These are phyloP conservation scores for Irpex sp. DNA, from an alignment of 1,284 basidiomycete species.

Conservation along the genomic window DNA sequence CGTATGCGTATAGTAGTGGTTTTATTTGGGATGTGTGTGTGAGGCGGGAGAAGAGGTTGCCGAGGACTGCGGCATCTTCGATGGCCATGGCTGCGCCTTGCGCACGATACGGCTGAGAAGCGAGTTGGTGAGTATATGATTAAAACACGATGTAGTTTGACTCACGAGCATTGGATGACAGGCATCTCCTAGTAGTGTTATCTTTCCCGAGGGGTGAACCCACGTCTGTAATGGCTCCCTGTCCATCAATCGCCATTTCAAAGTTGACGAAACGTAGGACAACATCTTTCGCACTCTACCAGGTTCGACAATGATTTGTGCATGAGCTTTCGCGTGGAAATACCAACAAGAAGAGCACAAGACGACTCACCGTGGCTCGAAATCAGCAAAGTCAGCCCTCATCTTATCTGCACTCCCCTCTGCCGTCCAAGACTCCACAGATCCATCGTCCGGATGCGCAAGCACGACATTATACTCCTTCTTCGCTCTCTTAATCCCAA, in stretches of 20 bases:
- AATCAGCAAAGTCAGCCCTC: slow-evolving; percentile 37
- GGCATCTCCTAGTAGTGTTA: slow-evolving; percentile 36
- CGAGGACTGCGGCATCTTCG: slow-evolving; percentile 60
- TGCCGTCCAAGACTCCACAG: slow-evolving; percentile 40
- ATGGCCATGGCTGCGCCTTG: slow-evolving; percentile 67
- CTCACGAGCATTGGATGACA: slow-evolving; percentile 59
- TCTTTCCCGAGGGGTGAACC: slow-evolving; percentile 31
- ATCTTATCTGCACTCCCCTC: slow-evolving; percentile 39
- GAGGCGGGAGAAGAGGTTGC: slow-evolving; percentile 40
- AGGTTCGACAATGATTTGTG: too few species aligned
- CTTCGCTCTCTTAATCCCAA: slow-evolving; percentile 27
- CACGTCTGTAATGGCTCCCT: slow-evolving; percentile 34
- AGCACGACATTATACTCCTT: slow-evolving; percentile 38
- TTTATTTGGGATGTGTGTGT: slow-evolving; percentile 32
- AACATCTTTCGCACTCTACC: slow-evolving; percentile 33
- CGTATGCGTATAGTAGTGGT: slow-evolving; percentile 44
- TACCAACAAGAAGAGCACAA: neutral
- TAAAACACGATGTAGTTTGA: too few species aligned
- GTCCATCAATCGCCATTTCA: slow-evolving; percentile 41
- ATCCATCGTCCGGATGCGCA: slow-evolving; percentile 38
- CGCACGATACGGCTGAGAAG: slow-evolving; percentile 53
- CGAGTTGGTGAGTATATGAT: neutral
- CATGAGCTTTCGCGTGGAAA: neutral
- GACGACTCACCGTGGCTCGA: slow-evolving; percentile 34
- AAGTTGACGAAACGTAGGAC: slow-evolving; percentile 31